Conservation (phyloP, 441 rosid species). For the Pelargonium fulgidum region DNA sequence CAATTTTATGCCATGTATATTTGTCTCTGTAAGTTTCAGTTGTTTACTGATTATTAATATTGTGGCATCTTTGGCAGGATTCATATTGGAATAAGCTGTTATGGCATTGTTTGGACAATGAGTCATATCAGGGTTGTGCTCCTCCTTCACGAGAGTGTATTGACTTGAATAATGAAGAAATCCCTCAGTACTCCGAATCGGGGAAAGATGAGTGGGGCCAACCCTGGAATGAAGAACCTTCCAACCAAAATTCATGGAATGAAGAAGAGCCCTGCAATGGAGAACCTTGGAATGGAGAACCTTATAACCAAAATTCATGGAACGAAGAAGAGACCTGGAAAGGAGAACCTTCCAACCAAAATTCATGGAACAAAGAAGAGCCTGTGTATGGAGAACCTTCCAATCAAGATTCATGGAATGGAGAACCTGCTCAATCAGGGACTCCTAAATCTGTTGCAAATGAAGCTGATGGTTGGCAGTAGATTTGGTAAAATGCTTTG, state of each 20-base stretch:
- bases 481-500: too few relatives aligned
- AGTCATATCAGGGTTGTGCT: conserved; percentile 36
- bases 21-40: not conserved
- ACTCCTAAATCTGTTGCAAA: not conserved
- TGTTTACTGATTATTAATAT: not conserved
- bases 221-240: not conserved
- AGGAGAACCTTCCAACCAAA: not conserved
- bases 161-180: not conserved
- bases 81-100: conserved; percentile 37
- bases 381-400: not conserved
- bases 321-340: not conserved
- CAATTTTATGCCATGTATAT: not conserved
- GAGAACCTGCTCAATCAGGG: not conserved
- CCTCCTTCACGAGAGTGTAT: conserved; percentile 14
- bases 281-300: not conserved
- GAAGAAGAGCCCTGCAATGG: not conserved
- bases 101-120: conserved; percentile 31
- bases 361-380: not conserved
- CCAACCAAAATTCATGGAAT: not conserved
- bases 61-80: conserved; percentile 26
- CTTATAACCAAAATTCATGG: not conserved
- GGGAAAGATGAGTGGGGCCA: not conserved
- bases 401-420: not conserved
- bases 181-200: not conserved
- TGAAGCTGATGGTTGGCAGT: not conserved